phyloP scores from a whole-genome alignment of 257 asterid species.

The Lantana camara region DNA sequence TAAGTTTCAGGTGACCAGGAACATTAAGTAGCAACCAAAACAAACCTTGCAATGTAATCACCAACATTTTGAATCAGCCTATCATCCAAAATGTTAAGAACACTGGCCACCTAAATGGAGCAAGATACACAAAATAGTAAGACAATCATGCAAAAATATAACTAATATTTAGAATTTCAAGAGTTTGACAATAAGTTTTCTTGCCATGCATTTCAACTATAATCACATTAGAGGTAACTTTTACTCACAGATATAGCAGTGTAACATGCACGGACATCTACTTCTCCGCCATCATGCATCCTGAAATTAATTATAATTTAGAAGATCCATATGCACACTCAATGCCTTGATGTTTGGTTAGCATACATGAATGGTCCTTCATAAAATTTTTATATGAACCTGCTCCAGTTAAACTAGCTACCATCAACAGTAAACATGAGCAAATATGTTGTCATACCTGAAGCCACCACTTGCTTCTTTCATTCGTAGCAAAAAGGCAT shows the following conservation, averaged over 20 bases:
- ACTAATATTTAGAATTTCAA: background rate
- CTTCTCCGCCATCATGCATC: conserved; percentile 99
- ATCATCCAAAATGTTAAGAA: conserved; percentile 82
- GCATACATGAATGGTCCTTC: conserved; percentile 8
- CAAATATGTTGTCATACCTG: conserved; percentile 57
- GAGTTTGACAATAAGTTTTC: background rate
- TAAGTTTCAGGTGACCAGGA: conserved; percentile 6
- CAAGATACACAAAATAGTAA: conserved; percentile 30
- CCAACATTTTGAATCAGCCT: conserved; percentile 72
- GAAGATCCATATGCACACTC: background rate
- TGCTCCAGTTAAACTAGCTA: conserved; percentile 22
- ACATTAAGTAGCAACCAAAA: conserved; percentile 14
- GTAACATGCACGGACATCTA: conserved; percentile 97
- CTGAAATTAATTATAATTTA: conserved; percentile 40
- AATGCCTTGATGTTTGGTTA: conserved; percentile 7
- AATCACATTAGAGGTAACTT: conserved; percentile 9
- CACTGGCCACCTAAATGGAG: conserved; percentile 77
- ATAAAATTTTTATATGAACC: conserved; percentile 1
- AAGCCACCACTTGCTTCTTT: conserved; percentile 92
- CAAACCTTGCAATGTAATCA: conserved; percentile 80
- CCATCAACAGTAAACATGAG: conserved; percentile 12
- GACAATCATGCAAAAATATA: conserved; percentile 15
- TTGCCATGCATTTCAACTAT: conserved; percentile 12
- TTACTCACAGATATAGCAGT: conserved; percentile 93
- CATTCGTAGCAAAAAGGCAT: conserved; percentile 70